Base-by-base conservation (phyloP, 371 early-diverging fungal species). In the Rhizopus arrhizus region DNA sequence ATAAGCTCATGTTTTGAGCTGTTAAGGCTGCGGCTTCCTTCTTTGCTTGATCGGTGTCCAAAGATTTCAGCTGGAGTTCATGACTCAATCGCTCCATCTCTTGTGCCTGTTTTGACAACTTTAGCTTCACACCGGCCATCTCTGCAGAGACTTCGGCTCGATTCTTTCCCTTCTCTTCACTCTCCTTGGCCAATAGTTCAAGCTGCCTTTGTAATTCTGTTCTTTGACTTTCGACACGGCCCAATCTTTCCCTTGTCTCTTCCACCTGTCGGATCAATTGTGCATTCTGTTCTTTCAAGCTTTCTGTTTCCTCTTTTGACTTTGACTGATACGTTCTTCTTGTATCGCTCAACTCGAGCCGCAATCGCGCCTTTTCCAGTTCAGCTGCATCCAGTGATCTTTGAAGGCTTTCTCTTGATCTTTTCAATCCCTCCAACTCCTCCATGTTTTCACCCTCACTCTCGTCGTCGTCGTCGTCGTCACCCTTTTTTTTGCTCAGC, bases 311-410 rank as follows among this genome's bases (percentile, higher is more conserved):
- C 12, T 13, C 41, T 22, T 33, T 1, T 28, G n/a, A 8, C 22
- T 16, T 32, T 16, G 16, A 28, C 52, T 9, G 31, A 28, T 48
- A 15, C 41, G 2, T 41, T 31, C 8, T 13, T 10, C 12, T 41
- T 45, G 28, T 29, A 15, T 48, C 48, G 9, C 28, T 48, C 9
- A 48, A 29, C 31, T 48, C 48, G 7, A 56, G 22, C 7, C 13
- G 53, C n/a, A 40, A 33, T 29, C 57, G 58, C 4, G 32, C 11
- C 31, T 50, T 40, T 29, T 58, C 64, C 35, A 64, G 22, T 48
- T 48, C 48, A 48, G 48, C 48, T 10, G 48, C 7, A 29, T 48
- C 28, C 10, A 48, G 12, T 7, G 29, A 31, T 12, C 12, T 48
- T 48, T 29, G 48, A 28, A 48, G 29, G 7, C 12, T 22, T 5